Base-by-base conservation (phyloP, 306 rosid genomes). In the Fagus crenata region DNA sequence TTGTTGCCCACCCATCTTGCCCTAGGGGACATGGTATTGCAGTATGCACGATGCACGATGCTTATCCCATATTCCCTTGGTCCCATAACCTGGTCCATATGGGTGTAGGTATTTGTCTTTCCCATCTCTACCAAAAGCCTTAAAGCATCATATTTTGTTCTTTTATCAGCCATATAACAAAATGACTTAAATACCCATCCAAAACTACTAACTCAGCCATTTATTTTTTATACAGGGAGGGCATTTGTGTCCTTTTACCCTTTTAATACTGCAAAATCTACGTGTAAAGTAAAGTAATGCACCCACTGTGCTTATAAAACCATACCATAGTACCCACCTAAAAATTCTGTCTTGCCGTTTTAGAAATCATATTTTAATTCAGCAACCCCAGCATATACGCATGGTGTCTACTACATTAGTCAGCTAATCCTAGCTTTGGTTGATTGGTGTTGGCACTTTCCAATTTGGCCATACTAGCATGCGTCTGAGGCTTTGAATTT, bases 241-340 rank as follows among this genome's bases (percentile, higher is more conserved):
- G 72, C 77, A 70, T 78, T 54, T 7, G 46, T 76, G 51, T 33
- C 80, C 72, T 51, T 67, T 75, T 63, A 18, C 58, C 28, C 64
- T 22, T 84, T 41, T 53, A 1, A 80, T 63, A 75, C 81, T 41
- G 69, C 80, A 74, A 82, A 67, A 79, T 75, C 93, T 75, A 87
- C 84, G 84, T 89, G 91, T 81, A 33, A 22, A 22, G 28, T 22
- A 22, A 22, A 22, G 28, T 22, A 22, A 53, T 76, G 70, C 87
- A 74, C 28, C 84, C 72, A 65, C 49, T 33, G n/a, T 46, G 71
- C 64, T 37, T 56, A 49, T 61, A 42, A 53, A 71, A 33, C 0
- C 49, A 46, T 46, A 46, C 11, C 11, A 9, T 9, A 46, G 11
- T 22, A 46, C 13, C 51, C 7, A 3, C 11, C 2, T 7, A 9